Conservation (phyloP, 2,329 filamentous ascomycete genomes). For the Pestalotiopsis sp. region DNA sequence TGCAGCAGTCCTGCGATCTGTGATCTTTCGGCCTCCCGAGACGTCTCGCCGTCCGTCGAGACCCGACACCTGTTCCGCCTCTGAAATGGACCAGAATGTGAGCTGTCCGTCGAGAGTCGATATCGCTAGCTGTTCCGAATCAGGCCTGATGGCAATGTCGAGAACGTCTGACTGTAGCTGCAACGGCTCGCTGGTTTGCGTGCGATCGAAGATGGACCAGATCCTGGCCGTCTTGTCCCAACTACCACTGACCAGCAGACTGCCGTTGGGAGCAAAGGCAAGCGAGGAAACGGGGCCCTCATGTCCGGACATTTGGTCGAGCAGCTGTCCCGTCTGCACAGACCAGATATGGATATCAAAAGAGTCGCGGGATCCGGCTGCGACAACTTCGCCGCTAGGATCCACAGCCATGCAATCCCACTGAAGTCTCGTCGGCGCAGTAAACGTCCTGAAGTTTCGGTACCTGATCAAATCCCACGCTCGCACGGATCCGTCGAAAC, state of each 20-base stretch:
- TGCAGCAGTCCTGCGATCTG: slow-evolving; percentile 86
- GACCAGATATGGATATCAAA: slow-evolving; percentile 99
- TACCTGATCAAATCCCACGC: slow-evolving; percentile 97
- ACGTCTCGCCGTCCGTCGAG: slow-evolving; percentile 90
- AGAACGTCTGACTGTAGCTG: slow-evolving; percentile 91
- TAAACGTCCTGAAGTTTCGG: slow-evolving; percentile 96
- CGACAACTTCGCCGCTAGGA: slow-evolving; percentile 93
- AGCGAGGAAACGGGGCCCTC: slow-evolving; percentile 90
- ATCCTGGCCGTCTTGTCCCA: slow-evolving; percentile 96
- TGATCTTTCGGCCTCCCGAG: slow-evolving; percentile 85
- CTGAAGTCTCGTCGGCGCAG: slow-evolving; percentile 84
- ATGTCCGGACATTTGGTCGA: slow-evolving; percentile 88
- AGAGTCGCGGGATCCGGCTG: slow-evolving; percentile 90
- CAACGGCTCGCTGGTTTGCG: slow-evolving; percentile 91
- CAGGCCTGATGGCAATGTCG: slow-evolving; percentile 82
- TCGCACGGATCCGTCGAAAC: slow-evolving; percentile 88
- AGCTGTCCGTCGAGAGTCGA: slow-evolving; percentile 92
- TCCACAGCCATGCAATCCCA: slow-evolving; percentile 97
- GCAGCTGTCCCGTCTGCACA: slow-evolving; percentile 92
- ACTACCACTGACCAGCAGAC: slow-evolving; percentile 82
- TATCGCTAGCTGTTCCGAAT: slow-evolving; percentile 86
- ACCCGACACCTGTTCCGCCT: slow-evolving; percentile 82
- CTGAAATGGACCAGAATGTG: slow-evolving; percentile 90
- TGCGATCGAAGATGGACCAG: slow-evolving; percentile 93
- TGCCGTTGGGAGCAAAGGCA: slow-evolving; percentile 84